Evolutionary conservation across 1,139 yeast species (phyloP), one percentile per base, ranked within the genome.

Genomic region (Debaryomycetaceae sp.): DNA sequence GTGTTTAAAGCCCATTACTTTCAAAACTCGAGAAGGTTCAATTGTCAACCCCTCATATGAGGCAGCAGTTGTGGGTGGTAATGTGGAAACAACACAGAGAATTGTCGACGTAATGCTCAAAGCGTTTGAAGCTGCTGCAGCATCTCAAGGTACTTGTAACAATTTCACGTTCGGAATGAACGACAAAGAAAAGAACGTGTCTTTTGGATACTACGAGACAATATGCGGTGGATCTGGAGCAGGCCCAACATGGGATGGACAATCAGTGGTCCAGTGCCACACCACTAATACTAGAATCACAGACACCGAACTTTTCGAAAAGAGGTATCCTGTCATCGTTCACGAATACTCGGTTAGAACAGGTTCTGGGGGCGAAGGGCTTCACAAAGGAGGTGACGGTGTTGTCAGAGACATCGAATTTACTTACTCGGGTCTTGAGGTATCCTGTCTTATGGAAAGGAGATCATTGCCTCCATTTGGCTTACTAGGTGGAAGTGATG

Each of bases 41-140:
- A 71, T 87, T 5, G 72, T 87, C 18, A 71, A 81, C 35, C 95
- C 95, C 3, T 73, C 83, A 2, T 73, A 70, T 31, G 87, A 83
- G 36, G 92, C 92, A 14, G 96, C 95, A 1, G 89, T 85, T 4
- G 94, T 86, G 7, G 96, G 95, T 22, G 95, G 95, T 6, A 87
- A 87, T 56, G 94, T 86, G n/a, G 84, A 84, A 59, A 87, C 95
- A 0, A 81, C 92, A 1, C 95, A 87, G 60, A 71, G 95, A 45
- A 80, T 87, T 33, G 85, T 88, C 2, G 95, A 87, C 59, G 89
- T 83, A 3, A 75, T 87, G 43, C 68, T 87, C 52, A 79, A 79
- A 50, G 88, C 95, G 0, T 86, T 87, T 55, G 73, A 76, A 45
- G 86, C 87, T 5, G 84, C 86, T 55, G 95, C 78, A 11, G 76